Evolutionary conservation across 768 basidiomycete genomes (phyloP).

Genomic region (Tylopilus sp.): DNA sequence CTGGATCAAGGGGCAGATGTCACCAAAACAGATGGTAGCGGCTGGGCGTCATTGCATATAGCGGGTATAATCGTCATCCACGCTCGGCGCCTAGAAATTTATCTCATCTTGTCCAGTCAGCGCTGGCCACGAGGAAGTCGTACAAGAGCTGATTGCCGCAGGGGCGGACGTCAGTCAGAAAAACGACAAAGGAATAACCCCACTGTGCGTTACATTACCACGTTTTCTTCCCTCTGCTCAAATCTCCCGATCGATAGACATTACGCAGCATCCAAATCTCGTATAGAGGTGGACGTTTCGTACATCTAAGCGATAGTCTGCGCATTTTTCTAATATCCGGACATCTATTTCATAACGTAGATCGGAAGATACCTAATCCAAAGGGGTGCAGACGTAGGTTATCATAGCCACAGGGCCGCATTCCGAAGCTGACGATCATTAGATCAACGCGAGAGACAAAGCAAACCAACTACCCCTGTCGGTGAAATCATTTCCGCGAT

Average conservation of each 20-base stretch:
- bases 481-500: constrained; percentile 1
- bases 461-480: constrained; percentile 91
- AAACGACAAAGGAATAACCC: constrained; percentile 81
- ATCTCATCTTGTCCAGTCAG: constrained; percentile 50
- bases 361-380: constrained; percentile 84
- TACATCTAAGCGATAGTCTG: constrained; percentile 22
- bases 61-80: constrained; percentile 50
- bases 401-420: constrained; percentile 23
- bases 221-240: constrained; percentile 1
- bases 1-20: constrained; percentile 70
- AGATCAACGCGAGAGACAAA: constrained; percentile 94
- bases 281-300: constrained; percentile 59
- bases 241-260: constrained; percentile 48
- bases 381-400: constrained; percentile 87
- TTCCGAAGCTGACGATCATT: constrained; percentile 31
- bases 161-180: constrained; percentile 78
- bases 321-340: constrained; percentile 13
- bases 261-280: constrained; percentile 91
- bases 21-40: constrained; percentile 55
- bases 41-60: constrained; percentile 81
- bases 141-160: constrained; percentile 73
- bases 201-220: constrained; percentile 53
- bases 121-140: constrained; percentile 73
- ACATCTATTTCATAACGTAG: constrained; percentile 43
- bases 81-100: not conserved